A percentile compares a stretch with the other conserved stretches of the same genome.
Evolutionary conservation across 2,329 filamentous ascomycete species (phyloP).

Genomic region (Trichoderma hamatum): DNA sequence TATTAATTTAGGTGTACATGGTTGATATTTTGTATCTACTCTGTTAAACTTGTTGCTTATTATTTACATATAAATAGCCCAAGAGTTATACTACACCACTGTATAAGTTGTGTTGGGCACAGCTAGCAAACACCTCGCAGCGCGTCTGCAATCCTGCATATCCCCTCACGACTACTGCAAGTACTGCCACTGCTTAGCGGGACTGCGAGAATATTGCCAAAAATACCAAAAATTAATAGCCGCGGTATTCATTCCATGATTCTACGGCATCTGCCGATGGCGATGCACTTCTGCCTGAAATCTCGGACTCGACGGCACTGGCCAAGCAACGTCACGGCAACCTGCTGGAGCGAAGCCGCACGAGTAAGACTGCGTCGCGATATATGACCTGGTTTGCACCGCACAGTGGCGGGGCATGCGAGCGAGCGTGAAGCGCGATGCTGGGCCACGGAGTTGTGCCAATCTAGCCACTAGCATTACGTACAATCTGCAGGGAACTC

Average conservation of each 20-base stretch:
- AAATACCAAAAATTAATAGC: not conserved
- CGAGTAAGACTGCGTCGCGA: conserved; percentile 13
- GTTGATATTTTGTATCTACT: not conserved
- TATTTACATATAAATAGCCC: not conserved
- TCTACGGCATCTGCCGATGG: not conserved
- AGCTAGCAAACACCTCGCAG: not conserved
- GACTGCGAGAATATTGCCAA: not conserved
- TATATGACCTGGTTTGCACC: not conserved
- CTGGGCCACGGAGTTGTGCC: not conserved
- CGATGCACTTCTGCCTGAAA: conserved; percentile 21
- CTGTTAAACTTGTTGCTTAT: not conserved
- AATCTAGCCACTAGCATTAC: not conserved
- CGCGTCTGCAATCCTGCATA: conserved; percentile 12
- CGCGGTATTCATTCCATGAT: not conserved
- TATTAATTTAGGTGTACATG: not conserved
- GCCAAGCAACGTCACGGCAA: not conserved
- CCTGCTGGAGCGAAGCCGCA: not conserved
- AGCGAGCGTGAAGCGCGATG: conserved; percentile 9
- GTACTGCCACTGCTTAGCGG: not conserved
- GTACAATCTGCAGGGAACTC: not conserved
- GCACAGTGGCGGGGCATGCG: not conserved
- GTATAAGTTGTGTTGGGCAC: not conserved
- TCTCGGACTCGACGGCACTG: not conserved
- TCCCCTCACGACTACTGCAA: not conserved
- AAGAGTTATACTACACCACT: not conserved